These are phyloP conservation scores for Penicillium sp. DNA, from an alignment of 2,329 filamentous ascomycete genomes.

Conservation along the genomic window DNA sequence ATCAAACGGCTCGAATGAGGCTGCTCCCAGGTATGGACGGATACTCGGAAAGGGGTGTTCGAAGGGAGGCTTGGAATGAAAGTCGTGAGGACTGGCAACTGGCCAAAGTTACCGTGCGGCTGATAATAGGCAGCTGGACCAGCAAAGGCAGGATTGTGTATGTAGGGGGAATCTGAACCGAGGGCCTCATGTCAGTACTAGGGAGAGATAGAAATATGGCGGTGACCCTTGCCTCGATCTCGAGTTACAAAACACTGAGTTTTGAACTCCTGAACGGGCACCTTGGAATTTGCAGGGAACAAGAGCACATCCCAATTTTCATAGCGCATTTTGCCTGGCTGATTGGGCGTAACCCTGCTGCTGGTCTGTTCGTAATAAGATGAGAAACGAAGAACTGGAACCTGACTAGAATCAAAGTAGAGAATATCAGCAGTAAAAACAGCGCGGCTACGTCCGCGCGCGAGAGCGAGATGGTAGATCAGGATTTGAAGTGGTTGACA, in stretches of 20 bases:
- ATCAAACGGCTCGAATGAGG: conserved; percentile 65
- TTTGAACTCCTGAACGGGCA: conserved; percentile 82
- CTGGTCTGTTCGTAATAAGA: conserved; percentile 41
- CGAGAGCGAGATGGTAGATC: neutral
- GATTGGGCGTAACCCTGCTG: conserved; percentile 11
- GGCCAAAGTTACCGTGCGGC: conserved; percentile 34
- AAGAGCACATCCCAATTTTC: conserved; percentile 85
- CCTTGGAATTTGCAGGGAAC: conserved; percentile 70
- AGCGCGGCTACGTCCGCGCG: conserved; percentile 14
- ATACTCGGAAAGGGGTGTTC: conserved; percentile 69
- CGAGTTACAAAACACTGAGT: conserved; percentile 73
- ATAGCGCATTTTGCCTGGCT: conserved; percentile 70
- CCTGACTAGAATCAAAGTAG: conserved; percentile 18
- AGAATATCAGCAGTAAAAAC: conserved; percentile 28
- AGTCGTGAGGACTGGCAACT: conserved; percentile 70
- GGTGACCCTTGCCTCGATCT: conserved; percentile 48
- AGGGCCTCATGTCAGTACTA: neutral
- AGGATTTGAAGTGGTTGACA: neutral
- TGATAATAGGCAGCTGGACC: conserved; percentile 31
- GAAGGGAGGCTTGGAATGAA: conserved; percentile 70
- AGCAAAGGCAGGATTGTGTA: conserved; percentile 51
- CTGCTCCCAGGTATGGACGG: conserved; percentile 74
- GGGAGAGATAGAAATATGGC: neutral
- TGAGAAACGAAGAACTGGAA: conserved; percentile 25
- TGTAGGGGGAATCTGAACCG: conserved; percentile 57